phyloP scores from a whole-genome alignment of 768 basidiomycete species.

The Lactifluus hygrophoroides region DNA sequence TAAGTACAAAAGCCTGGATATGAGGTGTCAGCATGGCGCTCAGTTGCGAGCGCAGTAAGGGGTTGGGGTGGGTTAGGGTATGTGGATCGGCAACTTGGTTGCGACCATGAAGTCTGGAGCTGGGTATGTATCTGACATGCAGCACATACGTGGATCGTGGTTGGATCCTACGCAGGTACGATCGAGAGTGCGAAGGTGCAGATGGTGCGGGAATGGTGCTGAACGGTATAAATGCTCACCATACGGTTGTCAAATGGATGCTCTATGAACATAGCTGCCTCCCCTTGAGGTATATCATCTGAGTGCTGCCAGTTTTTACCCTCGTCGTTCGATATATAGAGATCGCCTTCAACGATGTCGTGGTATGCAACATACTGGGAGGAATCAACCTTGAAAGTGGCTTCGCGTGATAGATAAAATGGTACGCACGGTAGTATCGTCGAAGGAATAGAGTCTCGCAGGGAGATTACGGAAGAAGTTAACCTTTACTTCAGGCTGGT shows the following conservation, averaged over 20 bases:
- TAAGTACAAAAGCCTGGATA: constrained; percentile 77
- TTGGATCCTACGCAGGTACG: neutral
- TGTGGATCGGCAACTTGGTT: neutral
- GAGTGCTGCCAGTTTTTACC: constrained; percentile 60
- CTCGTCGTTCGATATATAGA: constrained; percentile 81
- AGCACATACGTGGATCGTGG: neutral
- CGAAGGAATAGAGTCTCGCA: constrained; percentile 79
- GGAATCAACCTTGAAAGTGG: neutral
- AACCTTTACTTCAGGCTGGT: constrained; percentile 23
- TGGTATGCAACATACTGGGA: constrained; percentile 68
- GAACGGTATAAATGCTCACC: neutral
- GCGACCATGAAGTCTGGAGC: neutral
- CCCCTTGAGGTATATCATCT: constrained; percentile 46
- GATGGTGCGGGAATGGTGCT: too few relatives aligned
- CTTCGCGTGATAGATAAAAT: neutral
- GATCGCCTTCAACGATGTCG: constrained; percentile 55
- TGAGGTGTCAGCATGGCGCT: neutral
- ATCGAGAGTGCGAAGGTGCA: too few relatives aligned
- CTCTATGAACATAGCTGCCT: constrained; percentile 64
- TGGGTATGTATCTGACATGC: neutral
- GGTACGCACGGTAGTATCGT: constrained; percentile 71
- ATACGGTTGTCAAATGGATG: constrained; percentile 74
- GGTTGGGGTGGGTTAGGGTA: neutral
- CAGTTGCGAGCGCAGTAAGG: neutral
- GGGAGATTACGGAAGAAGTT: constrained; percentile 65